Evolutionary conservation across 108 stramenopile species (phyloP).

Genomic region (Skeletonema tropicum): DNA sequence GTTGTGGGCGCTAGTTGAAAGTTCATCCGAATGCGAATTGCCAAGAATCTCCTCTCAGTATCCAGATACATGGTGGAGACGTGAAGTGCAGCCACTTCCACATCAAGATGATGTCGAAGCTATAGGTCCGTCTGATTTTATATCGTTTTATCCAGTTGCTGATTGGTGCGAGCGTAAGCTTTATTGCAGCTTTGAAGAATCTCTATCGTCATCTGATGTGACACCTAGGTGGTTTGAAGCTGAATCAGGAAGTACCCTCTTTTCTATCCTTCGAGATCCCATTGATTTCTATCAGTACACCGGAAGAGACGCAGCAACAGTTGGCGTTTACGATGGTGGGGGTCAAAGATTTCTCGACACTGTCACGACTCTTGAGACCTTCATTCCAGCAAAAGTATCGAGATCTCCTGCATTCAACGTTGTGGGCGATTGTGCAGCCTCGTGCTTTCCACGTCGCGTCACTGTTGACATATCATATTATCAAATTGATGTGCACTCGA

Average conservation of each 20-base stretch:
- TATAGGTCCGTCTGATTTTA: slow-evolving; percentile 65
- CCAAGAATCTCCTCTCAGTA: slow-evolving; percentile 28
- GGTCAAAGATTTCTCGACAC: slow-evolving; percentile 39
- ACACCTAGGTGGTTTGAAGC: slow-evolving; percentile 86
- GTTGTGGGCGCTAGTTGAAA: slow-evolving; percentile 40
- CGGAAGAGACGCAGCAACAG: slow-evolving; percentile 42
- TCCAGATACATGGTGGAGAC: slow-evolving; percentile 60
- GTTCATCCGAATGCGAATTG: slow-evolving; percentile 30
- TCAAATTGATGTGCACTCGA: slow-evolving; percentile 58
- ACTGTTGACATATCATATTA: slow-evolving; percentile 78
- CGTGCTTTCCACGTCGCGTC: slow-evolving; percentile 73
- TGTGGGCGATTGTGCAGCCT: slow-evolving; percentile 52
- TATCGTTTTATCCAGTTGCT: slow-evolving; percentile 64
- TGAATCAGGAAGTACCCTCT: slow-evolving; percentile 55
- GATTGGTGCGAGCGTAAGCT: slow-evolving; percentile 75
- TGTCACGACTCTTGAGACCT: slow-evolving; percentile 57
- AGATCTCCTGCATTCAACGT: slow-evolving; percentile 57
- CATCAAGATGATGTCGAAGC: slow-evolving; percentile 74
- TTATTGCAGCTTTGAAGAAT: slow-evolving; percentile 70
- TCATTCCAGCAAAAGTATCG: slow-evolving; percentile 71
- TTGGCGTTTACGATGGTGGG: slow-evolving; percentile 43
- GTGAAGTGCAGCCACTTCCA: slow-evolving; percentile 57
- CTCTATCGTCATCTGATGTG: slow-evolving; percentile 49
- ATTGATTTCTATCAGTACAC: slow-evolving; percentile 74
- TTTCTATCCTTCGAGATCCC: slow-evolving; percentile 72